phyloP scores from a whole-genome alignment of 352 stramenopile genomes.

The Paralagenidium karlingii region DNA sequence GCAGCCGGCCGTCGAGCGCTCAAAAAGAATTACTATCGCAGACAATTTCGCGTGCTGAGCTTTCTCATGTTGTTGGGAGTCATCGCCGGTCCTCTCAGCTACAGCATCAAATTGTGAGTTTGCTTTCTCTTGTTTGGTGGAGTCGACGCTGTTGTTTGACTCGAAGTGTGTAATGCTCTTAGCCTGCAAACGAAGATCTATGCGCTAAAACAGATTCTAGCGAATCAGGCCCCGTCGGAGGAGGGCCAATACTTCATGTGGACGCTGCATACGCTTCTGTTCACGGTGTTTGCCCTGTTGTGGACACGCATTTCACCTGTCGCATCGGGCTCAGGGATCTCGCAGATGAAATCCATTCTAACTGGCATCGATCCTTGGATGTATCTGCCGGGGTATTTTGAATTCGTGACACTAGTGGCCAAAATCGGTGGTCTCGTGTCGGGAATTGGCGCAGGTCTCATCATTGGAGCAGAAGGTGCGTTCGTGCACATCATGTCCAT shows the following conservation, averaged over 20 bases:
- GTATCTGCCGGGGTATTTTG: constrained; percentile 77
- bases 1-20: no score
- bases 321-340: constrained; percentile 62
- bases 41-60: constrained; percentile 51
- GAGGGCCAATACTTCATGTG: constrained; percentile 33
- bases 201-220: no score
- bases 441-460: constrained; percentile 86
- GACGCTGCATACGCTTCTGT: constrained; percentile 53
- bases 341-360: constrained; percentile 83
- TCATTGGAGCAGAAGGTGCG: constrained; percentile 96
- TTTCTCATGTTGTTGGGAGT: constrained; percentile 74
- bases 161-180: no score
- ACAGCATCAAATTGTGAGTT: constrained; percentile 33
- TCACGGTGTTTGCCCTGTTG: constrained; percentile 49
- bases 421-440: constrained; percentile 92
- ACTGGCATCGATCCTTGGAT: constrained; percentile 72
- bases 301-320: constrained; percentile 63
- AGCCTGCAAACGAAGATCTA: no score
- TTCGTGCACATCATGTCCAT: constrained; percentile 97
- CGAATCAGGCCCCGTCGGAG: no score
- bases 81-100: constrained; percentile 67
- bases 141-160: no score
- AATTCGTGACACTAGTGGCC: constrained; percentile 66
- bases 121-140: no score
- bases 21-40: constrained; percentile 38